Percentiles rank a stretch among this genome's conserved stretches.
These are phyloP conservation scores for Boletellus emodensis DNA, from an alignment of 768 basidiomycete genomes.

Conservation along the genomic window DNA sequence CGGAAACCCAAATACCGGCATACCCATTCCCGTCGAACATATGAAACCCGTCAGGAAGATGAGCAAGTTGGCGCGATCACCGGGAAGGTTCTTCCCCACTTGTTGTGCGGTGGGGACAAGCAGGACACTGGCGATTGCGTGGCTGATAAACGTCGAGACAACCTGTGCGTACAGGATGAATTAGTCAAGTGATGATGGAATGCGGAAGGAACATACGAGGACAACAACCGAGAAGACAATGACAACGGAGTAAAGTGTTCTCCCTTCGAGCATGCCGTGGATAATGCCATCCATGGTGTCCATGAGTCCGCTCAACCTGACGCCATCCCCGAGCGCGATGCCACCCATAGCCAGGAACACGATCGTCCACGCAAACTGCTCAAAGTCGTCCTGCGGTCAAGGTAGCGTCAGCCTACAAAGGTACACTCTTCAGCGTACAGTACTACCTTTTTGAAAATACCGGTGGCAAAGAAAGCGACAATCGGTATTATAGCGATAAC, in stretches of 20 bases:
- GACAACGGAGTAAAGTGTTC: conserved; percentile 65
- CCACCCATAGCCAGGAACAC: conserved; percentile 98
- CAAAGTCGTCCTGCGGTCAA: conserved; percentile 77
- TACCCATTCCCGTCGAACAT: conserved; percentile 95
- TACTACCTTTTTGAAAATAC: conserved; percentile 84
- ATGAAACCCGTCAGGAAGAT: conserved; percentile 92
- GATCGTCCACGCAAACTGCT: conserved; percentile 91
- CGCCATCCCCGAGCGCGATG: conserved; percentile 92
- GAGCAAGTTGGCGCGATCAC: conserved; percentile 71
- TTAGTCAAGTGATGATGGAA: neutral
- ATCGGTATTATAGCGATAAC: conserved; percentile 93
- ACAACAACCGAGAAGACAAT: conserved; percentile 66
- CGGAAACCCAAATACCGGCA: conserved; percentile 98
- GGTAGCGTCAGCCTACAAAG: neutral
- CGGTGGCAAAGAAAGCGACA: conserved; percentile 90
- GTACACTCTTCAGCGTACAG: conserved; percentile 2
- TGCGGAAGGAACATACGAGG: conserved; percentile 43
- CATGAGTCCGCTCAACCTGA: conserved; percentile 83
- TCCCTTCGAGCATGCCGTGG: conserved; percentile 54
- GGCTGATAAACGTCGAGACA: conserved; percentile 94
- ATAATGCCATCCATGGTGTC: conserved; percentile 69
- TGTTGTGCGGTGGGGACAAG: conserved; percentile 95
- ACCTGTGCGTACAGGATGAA: conserved; percentile 39
- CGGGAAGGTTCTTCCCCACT: conserved; percentile 73
- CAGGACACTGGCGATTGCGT: conserved; percentile 93